phyloP scores from a whole-genome alignment of 2,329 filamentous ascomycete species.

The Westerdykella sp. region DNA sequence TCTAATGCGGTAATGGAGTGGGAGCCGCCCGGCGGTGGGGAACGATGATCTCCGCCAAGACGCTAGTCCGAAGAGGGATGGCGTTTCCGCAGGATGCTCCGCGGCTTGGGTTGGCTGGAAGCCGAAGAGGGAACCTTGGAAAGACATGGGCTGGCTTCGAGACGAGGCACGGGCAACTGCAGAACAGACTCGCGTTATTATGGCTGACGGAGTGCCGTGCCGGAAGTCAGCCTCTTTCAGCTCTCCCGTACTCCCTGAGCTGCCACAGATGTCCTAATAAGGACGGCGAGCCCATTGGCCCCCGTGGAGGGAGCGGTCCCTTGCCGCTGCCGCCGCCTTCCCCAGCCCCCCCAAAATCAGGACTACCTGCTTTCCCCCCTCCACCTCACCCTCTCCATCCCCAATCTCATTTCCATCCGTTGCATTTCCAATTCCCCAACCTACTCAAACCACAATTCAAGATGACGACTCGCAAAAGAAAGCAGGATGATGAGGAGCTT shows the following conservation, averaged over 20 bases:
- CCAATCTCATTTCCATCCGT: constrained; percentile 2
- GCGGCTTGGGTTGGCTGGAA: background rate
- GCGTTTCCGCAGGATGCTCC: background rate
- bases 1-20: background rate
- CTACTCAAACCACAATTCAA: constrained; percentile 2
- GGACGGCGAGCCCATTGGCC: constrained; percentile 22
- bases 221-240: background rate
- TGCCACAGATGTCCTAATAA: constrained; percentile 8
- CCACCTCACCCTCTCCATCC: constrained; percentile 4
- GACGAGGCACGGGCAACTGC: background rate
- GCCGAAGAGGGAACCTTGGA: background rate
- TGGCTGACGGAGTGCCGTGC: constrained; percentile 2
- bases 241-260: background rate
- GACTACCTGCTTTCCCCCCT: constrained; percentile 5
- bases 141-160: background rate
- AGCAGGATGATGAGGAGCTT: constrained; percentile 40
- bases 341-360: constrained; percentile 14
- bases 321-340: constrained; percentile 10
- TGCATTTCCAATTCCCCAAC: constrained; percentile 1
- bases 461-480: constrained; percentile 43
- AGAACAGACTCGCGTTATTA: background rate
- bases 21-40: background rate
- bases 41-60: background rate
- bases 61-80: background rate
- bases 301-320: constrained; percentile 2